Conservation (phyloP, 176 grass and related monocot species). For the Melocanna baccifera region DNA sequence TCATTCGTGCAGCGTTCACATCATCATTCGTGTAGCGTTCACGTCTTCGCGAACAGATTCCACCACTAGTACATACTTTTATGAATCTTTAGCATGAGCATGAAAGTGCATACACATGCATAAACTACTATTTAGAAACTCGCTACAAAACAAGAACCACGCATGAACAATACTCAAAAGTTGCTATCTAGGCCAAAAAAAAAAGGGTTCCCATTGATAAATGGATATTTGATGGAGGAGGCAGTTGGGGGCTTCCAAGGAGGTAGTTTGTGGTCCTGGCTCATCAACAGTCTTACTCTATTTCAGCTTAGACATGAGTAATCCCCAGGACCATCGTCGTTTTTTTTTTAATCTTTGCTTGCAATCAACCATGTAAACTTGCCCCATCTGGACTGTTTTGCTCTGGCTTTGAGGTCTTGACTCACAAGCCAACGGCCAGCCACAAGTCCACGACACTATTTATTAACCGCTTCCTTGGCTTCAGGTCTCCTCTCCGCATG, state of each 20-base stretch:
- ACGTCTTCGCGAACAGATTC: neutral
- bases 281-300: conserved; percentile 37
- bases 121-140: neutral
- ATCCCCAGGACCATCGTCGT: conserved; percentile 1
- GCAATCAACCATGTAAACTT: conserved; percentile 31
- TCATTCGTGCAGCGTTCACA: neutral
- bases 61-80: neutral
- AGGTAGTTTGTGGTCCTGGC: conserved; percentile 54
- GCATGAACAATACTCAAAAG: neutral
- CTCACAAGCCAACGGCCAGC: conserved; percentile 3
- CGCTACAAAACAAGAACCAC: neutral
- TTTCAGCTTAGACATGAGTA: conserved; percentile 18
- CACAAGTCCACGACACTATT: conserved; percentile 42
- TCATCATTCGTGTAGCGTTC: neutral
- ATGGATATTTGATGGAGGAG: neutral
- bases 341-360: conserved; percentile 9
- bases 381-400: conserved; percentile 24
- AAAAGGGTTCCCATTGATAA: neutral
- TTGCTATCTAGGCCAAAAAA: neutral
- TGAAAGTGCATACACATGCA: neutral
- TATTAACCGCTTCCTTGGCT: conserved; percentile 19
- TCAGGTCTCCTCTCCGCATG: conserved; percentile 23
- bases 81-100: neutral
- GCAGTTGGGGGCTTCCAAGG: conserved; percentile 35
- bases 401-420: conserved; percentile 1